Base-by-base conservation (phyloP, 1,284 basidiomycete species). In the Cryptococcus sp. region DNA sequence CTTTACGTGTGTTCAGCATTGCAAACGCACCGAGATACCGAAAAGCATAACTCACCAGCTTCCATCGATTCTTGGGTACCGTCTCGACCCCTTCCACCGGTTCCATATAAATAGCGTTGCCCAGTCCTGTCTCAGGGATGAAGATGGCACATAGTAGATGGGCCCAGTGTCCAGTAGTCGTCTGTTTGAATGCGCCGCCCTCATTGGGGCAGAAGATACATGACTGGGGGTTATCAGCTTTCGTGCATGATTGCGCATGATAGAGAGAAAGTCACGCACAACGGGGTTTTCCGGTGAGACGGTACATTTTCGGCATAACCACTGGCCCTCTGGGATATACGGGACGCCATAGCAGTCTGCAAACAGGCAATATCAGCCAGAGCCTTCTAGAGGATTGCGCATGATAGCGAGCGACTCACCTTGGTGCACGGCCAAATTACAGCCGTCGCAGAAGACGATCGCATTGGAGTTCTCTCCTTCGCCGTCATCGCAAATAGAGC, bases 391-490 rank as follows among this genome's bases (percentile, higher is more conserved):
- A 50, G 19, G 47, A 47, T 11, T 8, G 13, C 16, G 11, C 19
- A 1, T 27, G 45, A 6, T 31, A 38, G 46, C 1, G 13, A 25
- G 13, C 1, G 38, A 15, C 69, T 55, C 64, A 89, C 91, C 92
- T 84, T 99, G 96, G 80, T 99, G 96, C 5, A 99, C 95, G 8
- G 96, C 96, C 27, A 99, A 82, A 76, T 99, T 99, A 78, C 96
- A 99, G 0, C 96, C 96, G 74, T 99, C 96, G 77, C 96, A 99
- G 75, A 99, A 99, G 17, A 99, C 95, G 67, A 99, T 99, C 6
- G 94, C 96, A 74, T 99, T 99, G 59, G 90, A 91, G 75, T 98
- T 98, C 79, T 99, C 96, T 64, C 93, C 95, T 72, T 99, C 96
- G 3, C 93, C 91, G 72, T 99, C 95, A 70, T 99, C 95, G 73